Base-by-base conservation (phyloP, 176 grass and related monocot genomes). In the Oryza coarctata region DNA sequence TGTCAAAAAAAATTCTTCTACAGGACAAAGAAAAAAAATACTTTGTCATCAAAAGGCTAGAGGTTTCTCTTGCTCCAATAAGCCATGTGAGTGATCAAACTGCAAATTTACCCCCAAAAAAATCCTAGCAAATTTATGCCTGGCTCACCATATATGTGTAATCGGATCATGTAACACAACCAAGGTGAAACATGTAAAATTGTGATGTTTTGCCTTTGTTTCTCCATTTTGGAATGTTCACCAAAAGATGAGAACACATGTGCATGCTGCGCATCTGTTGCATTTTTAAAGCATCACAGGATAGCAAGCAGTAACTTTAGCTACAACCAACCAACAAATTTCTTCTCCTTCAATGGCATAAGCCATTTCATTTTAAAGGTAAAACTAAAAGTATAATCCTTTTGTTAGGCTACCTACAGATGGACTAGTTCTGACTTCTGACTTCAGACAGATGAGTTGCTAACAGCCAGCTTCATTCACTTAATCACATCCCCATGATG, bases 401-500 rank as follows among this genome's bases (percentile, higher is more conserved):
- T 89, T 74, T 28, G 7, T 28, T 26, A 31, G 10, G 50, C 45
- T 65, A 85, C 33, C 82, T 91, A 87, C 63, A 84, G 50, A 63
- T 36, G 44, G 39, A 38, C 33, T 74, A 50, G 49, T 58, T 7
- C 1, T 30, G 34, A 36, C 18, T 22, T 12, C 0, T 23, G 34
- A 22, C 23, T 22, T 49, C n/a, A 12, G 25, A 81, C 30, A 32
- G 40, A 84, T 55, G 50, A 55, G 31, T 14, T 25, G 34, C 30
- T 3, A 25, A 13, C 60, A 6, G 61, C 60, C 8, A 3, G 50
- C 69, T 78, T 89, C 14, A 58, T 81, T 90, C 81, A 90, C 22
- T 86, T 63, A 45, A 77, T 90, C 81, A 90, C 26, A 88, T 68
- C 60, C 84, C 87, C 85, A 93, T 93, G 63, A 83, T 73, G 84